Evolutionary conservation across 202 grass and related monocot species (phyloP).

Genomic region (Saccharum hybrid): DNA sequence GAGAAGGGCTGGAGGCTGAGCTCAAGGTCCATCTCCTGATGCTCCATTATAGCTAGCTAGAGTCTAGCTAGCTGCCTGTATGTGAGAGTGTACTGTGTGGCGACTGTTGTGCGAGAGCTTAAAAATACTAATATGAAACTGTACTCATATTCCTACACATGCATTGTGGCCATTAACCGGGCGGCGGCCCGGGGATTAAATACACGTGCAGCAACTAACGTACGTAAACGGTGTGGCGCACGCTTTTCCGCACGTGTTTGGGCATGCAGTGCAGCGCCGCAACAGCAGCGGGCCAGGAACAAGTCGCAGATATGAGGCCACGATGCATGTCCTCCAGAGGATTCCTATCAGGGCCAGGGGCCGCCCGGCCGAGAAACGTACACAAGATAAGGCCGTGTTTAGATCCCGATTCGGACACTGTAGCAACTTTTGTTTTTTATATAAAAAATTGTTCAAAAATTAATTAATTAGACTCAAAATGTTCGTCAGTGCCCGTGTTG

Average conservation of each 20-base stretch:
- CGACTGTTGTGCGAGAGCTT: neutral
- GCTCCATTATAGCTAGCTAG: neutral
- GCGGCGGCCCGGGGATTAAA: neutral
- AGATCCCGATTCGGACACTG: too few relatives aligned
- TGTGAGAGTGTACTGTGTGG: neutral
- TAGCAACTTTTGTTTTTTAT: too few relatives aligned
- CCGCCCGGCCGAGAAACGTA: too few relatives aligned
- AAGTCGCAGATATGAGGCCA: neutral
- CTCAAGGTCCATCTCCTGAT: neutral
- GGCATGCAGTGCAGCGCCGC: neutral
- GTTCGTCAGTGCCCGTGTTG: too few relatives aligned
- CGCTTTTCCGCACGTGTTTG: neutral
- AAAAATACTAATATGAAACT: neutral
- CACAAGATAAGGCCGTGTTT: too few relatives aligned
- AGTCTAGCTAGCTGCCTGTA: neutral
- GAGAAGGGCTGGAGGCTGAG: neutral
- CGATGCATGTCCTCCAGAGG: neutral
- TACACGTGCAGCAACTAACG: neutral
- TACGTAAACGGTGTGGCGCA: neutral
- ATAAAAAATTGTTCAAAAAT: too few relatives aligned
- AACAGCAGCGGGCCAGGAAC: neutral
- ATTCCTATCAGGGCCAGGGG: neutral
- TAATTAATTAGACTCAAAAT: too few relatives aligned
- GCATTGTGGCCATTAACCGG: neutral
- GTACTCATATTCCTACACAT: too few relatives aligned